Conservation (phyloP, 495 filamentous ascomycete genomes). For the Lentithecium fluviatile region DNA sequence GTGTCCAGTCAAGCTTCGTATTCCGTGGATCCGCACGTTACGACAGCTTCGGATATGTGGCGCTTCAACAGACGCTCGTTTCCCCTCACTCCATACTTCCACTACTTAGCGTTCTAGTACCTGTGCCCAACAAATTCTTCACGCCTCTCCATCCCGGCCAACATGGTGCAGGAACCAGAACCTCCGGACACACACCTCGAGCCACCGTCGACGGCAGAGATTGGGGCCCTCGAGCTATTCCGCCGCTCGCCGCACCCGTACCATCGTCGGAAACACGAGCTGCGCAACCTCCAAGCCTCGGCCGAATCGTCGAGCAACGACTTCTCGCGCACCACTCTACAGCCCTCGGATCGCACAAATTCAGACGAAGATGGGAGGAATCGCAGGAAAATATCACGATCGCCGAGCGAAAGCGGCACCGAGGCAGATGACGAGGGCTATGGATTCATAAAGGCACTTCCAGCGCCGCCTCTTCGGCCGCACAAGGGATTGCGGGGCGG, state of each 20-base stretch:
- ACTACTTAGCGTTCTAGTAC: background rate
- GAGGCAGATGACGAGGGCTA: constrained; percentile 85
- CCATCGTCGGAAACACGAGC: constrained; percentile 55
- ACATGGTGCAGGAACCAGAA: constrained; percentile 10
- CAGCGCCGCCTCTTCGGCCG: constrained; percentile 66
- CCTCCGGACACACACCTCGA: constrained; percentile 15
- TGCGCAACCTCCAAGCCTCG: constrained; percentile 41
- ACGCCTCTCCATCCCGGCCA: too few relatives aligned
- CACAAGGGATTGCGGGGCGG: constrained; percentile 67
- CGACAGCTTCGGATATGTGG: background rate
- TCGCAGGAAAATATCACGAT: constrained; percentile 19
- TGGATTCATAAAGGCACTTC: constrained; percentile 71
- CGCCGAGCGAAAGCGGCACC: constrained; percentile 81
- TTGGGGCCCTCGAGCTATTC: constrained; percentile 39
- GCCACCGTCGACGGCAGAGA: constrained; percentile 1
- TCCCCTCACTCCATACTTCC: background rate
- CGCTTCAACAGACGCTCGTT: background rate
- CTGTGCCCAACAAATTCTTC: background rate
- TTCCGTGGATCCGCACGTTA: background rate
- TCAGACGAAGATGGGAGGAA: constrained; percentile 27
- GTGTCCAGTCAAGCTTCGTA: background rate
- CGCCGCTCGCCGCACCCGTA: constrained; percentile 80
- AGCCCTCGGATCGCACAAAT: constrained; percentile 13
- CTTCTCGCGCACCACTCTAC: constrained; percentile 12
- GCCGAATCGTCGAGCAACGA: constrained; percentile 28